Base-by-base conservation (phyloP, 78 protist genomes). In the Guillardia theta region DNA sequence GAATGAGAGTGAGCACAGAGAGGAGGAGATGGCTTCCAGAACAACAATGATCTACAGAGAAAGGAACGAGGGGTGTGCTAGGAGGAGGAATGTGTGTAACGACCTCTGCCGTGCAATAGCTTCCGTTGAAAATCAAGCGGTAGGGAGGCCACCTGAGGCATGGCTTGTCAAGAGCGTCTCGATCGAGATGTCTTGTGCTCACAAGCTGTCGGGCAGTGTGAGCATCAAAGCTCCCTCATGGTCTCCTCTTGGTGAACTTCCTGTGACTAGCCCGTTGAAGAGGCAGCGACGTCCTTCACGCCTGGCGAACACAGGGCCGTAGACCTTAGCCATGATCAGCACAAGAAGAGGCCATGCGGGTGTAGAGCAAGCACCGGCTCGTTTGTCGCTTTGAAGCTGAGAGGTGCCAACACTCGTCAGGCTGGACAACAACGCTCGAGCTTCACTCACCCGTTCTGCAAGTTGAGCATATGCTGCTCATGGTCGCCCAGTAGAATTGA, bases 401-500 rank as follows among this genome's bases (percentile, higher is more conserved):
- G n/a, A n/a, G n/a, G n/a, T n/a, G n/a, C n/a, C n/a, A n/a, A n/a
- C n/a, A n/a, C n/a, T n/a, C n/a, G n/a, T n/a, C n/a, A n/a, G n/a
- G n/a, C n/a, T n/a, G n/a, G n/a, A n/a, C n/a, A n/a, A n/a, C n/a
- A n/a, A n/a, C n/a, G n/a, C n/a, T n/a, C n/a, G n/a, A n/a, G n/a
- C n/a, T n/a, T n/a, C n/a, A n/a, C n/a, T n/a, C n/a, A 58, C 70
- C 83, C 83, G 41, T 70, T 70, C 9, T 9, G 83, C 27, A 70
- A 12, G 33, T 24, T 22, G n/a, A 70, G 41, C 83, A 70, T 70
- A 43, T 70, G 83, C 83, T 70, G 83, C 22, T 70, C 83, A 24
- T 70, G 83, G 83, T 70, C 83, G n/a, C 83, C 83, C 46, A 70
- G 83, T 36, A 70, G 83, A 2, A 70, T 70, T 4, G 83, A 70